Percentiles rank a stretch among this genome's conserved stretches.
These are phyloP conservation scores for Tinospora cordifolia DNA, from an alignment of 164 flowering plant species.

Conservation along the genomic window DNA sequence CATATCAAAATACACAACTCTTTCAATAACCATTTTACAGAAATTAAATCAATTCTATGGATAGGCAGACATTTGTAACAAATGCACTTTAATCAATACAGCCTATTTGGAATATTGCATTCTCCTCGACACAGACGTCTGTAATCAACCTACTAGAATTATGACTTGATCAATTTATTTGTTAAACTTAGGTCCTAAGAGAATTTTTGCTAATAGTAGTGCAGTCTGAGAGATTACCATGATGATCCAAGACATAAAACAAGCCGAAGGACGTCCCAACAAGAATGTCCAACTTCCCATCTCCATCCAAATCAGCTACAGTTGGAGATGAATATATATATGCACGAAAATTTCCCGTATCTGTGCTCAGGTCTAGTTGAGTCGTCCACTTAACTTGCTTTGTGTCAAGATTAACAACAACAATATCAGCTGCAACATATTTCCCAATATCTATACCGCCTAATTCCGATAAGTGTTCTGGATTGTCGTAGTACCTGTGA, in stretches of 20 bases:
- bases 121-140: no score
- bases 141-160: no score
- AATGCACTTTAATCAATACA: no score
- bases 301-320: slow-evolving; percentile 93
- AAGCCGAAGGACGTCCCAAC: slow-evolving; percentile 94
- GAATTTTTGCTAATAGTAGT: no score
- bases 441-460: slow-evolving; percentile 85
- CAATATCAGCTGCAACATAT: slow-evolving; percentile 84
- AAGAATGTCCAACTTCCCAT: slow-evolving; percentile 91
- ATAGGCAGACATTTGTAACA: no score
- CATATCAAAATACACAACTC: no score
- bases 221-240: slow-evolving; percentile 45
- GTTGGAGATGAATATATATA: slow-evolving; percentile 93
- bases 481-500: slow-evolving; percentile 90
- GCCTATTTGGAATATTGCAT: no score
- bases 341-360: slow-evolving; percentile 60
- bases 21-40: no score
- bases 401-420: slow-evolving; percentile 91
- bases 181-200: no score
- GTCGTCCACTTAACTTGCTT: slow-evolving; percentile 93
- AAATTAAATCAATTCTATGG: no score
- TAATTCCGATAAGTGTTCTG: slow-evolving; percentile 76
- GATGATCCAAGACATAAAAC: slow-evolving; percentile 92
- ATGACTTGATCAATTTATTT: no score
- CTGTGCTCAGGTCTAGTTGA: slow-evolving; percentile 72